Evolutionary conservation across 139 green algal genomes (phyloP).

Genomic region (Asterochloris sp.): DNA sequence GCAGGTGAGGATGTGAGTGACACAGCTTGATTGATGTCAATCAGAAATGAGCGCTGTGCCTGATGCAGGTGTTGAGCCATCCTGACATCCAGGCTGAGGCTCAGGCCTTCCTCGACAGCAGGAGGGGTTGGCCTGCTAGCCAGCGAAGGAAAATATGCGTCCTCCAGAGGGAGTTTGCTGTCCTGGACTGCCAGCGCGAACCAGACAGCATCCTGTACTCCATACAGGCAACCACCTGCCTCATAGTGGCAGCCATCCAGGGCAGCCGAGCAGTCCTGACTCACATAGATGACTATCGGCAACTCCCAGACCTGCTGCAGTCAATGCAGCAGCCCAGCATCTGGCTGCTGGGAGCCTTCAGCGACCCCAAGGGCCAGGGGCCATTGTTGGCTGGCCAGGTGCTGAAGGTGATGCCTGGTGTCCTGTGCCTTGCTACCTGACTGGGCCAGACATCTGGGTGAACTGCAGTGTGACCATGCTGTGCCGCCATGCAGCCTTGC

Average conservation of each 20-base stretch:
- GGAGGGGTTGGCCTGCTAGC: too few species aligned
- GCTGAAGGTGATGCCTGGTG: neutral
- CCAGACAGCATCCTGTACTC: neutral
- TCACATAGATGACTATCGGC: neutral
- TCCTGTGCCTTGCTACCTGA: neutral
- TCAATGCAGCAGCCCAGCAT: neutral
- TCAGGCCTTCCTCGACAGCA: neutral
- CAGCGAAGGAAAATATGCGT: neutral
- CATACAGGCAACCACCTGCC: neutral
- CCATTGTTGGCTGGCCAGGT: neutral
- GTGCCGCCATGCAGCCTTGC: too few species aligned
- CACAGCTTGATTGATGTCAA: neutral
- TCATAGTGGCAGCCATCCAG: constrained; percentile 1
- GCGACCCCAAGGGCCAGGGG: neutral
- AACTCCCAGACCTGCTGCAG: neutral
- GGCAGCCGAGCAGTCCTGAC: neutral
- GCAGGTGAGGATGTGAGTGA: too few species aligned
- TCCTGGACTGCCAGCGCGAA: neutral
- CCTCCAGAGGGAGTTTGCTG: constrained; percentile 2
- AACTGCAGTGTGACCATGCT: too few species aligned
- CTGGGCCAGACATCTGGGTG: too few species aligned
- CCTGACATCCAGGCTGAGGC: neutral
- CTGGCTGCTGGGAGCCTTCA: neutral
- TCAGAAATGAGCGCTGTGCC: neutral
- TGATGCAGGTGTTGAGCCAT: neutral